Evolutionary conservation across 805 yeast species (phyloP), one percentile per base, ranked within the genome.

Genomic region (Candida peoriensis): DNA sequence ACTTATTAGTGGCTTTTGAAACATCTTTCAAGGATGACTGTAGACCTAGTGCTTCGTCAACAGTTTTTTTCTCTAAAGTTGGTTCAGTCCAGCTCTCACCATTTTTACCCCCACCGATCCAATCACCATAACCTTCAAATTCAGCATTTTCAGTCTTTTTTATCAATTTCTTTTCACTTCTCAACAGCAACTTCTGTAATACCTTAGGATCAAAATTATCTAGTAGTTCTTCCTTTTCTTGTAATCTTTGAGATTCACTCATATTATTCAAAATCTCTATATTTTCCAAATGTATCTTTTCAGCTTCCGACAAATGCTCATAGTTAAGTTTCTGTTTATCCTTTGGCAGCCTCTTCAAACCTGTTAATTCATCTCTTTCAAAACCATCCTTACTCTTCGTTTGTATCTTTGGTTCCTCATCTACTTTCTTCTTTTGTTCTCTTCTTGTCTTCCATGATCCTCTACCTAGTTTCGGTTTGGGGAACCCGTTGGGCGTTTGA

Each of bases 351-450:
- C 54, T 72, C 84, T 58, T 72, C 84, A 46, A 83, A 81, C 62
- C 74, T 80, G 66, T 90, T 79, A 12, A 82, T 81, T 62, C 74
- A 75, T 52, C 90, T 81, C 67, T 83, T 83, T 66, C 97, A 95
- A 37, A 82, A 80, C 75, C 97, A 95, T 20, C 73, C 86, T 47
- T 32, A 3, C 26, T 78, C 89, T 16, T 87, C 84, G 96, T 95
- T 95, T 58, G 84, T 84, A 55, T 41, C 80, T 49, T 83, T 84
- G 27, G 83, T 95, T 3, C 95, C 95, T 61, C 96, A 84, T 67
- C 87, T 95, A 6, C 86, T 86, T 66, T 96, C 96, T 19, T 88
- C 84, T 57, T 96, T 95, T 70, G 96, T 86, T 30, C 21, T 10
- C 35, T 31, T 71, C 86, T 48, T 95, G 22, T 20, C 85, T 61